Evolutionary conservation across 139 green algal genomes (phyloP).

Genomic region (Marvania coccoides): DNA sequence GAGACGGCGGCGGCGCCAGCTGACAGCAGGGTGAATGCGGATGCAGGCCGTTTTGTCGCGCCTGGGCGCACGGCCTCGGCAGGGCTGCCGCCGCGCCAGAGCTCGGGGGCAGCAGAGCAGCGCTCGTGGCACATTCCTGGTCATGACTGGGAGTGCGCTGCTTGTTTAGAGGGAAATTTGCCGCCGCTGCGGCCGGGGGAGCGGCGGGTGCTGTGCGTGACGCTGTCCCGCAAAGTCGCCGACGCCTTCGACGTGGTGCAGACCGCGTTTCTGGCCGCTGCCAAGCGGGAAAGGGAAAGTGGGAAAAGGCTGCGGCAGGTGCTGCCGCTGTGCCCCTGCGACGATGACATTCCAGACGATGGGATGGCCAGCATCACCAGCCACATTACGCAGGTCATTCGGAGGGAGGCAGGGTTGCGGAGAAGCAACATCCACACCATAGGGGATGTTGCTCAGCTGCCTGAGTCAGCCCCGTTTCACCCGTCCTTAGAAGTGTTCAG

Average conservation of each 20-base stretch:
- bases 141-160: background rate
- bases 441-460: background rate
- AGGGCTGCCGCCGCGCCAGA: background rate
- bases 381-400: background rate
- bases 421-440: background rate
- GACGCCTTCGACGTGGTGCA: background rate
- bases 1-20: background rate
- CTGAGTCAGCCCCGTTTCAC: background rate
- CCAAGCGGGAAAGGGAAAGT: background rate
- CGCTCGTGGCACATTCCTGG: background rate
- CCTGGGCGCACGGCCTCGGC: background rate
- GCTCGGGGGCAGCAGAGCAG: background rate
- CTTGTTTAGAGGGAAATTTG: background rate
- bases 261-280: background rate
- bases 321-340: background rate
- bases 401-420: background rate
- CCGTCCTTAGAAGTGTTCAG: conserved; percentile 1
- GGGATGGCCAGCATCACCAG: background rate
- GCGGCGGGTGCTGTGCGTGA: background rate
- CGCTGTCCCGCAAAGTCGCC: background rate
- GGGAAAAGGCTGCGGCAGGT: background rate
- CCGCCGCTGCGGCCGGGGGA: background rate
- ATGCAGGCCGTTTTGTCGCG: background rate
- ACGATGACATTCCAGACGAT: background rate
- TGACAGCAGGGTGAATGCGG: too few relatives aligned